Conservation (phyloP, 108 stramenopile genomes). For the Conticribra weissflogii region DNA sequence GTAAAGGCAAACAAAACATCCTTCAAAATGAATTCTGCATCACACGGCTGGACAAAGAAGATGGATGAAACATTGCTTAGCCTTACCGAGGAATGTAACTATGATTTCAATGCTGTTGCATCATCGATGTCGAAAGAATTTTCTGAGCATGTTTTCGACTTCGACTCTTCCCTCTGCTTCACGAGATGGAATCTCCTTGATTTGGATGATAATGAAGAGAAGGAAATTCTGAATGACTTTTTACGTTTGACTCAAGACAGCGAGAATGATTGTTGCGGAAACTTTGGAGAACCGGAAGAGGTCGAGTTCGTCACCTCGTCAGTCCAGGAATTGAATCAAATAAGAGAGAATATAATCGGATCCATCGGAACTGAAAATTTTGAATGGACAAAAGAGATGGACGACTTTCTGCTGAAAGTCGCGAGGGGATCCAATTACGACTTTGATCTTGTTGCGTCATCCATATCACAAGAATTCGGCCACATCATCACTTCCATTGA, state of each 20-base stretch:
- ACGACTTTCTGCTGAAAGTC: too few relatives aligned
- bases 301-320: too few relatives aligned
- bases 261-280: too few relatives aligned
- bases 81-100: conserved; percentile 2
- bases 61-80: conserved; percentile 20
- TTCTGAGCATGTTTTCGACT: background rate
- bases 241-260: background rate
- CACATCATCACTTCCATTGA: too few relatives aligned
- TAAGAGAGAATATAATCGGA: too few relatives aligned
- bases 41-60: conserved; percentile 15
- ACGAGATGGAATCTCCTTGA: conserved; percentile 20
- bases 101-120: conserved; percentile 15
- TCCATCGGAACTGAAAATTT: too few relatives aligned
- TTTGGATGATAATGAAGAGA: background rate
- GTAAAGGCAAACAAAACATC: background rate
- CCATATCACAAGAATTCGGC: too few relatives aligned
- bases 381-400: too few relatives aligned
- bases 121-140: background rate
- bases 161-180: conserved; percentile 13
- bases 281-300: too few relatives aligned
- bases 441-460: too few relatives aligned
- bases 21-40: background rate
- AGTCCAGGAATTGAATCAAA: too few relatives aligned
- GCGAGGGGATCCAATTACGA: too few relatives aligned
- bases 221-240: background rate